Conservation (phyloP, 352 stramenopile genomes). For the Phytophthora sp. region DNA sequence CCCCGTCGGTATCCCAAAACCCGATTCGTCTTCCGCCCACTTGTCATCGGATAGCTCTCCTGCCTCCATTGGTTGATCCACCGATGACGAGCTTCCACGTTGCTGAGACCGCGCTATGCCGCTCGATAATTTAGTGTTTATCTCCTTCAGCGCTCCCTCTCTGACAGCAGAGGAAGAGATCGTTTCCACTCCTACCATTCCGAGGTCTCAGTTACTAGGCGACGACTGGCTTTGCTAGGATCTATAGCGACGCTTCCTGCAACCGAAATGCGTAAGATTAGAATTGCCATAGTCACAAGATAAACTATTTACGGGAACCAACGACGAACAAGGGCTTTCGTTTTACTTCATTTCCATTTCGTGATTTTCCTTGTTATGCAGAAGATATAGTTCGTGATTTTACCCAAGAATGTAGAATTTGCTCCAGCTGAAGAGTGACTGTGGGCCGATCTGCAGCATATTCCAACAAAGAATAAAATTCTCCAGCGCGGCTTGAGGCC, state of each 20-base stretch:
- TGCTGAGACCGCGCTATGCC: not conserved
- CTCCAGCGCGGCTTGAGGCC: too few species aligned
- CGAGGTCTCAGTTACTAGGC: not conserved
- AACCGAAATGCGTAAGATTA: not conserved
- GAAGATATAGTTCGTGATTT: too few species aligned
- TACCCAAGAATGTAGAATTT: too few species aligned
- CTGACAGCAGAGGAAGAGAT: not conserved
- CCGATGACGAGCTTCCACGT: not conserved
- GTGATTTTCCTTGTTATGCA: too few species aligned
- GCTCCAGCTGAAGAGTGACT: too few species aligned
- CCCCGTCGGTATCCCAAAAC: slow-evolving; percentile 33
- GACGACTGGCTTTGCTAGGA: not conserved
- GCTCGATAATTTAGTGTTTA: not conserved
- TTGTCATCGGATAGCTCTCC: slow-evolving; percentile 1
- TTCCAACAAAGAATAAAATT: too few species aligned
- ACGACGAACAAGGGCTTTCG: too few species aligned
- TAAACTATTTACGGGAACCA: too few species aligned
- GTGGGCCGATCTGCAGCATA: too few species aligned
- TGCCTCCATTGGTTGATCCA: slow-evolving; percentile 16
- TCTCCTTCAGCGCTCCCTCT: not conserved
- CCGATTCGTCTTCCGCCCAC: slow-evolving; percentile 15
- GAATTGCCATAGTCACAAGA: too few species aligned
- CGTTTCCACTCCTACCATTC: not conserved
- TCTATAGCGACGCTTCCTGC: not conserved
- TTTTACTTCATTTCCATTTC: too few species aligned